These are phyloP conservation scores for Dactylellina cionopaga DNA, from an alignment of 2,329 filamentous ascomycete species.

Conservation along the genomic window DNA sequence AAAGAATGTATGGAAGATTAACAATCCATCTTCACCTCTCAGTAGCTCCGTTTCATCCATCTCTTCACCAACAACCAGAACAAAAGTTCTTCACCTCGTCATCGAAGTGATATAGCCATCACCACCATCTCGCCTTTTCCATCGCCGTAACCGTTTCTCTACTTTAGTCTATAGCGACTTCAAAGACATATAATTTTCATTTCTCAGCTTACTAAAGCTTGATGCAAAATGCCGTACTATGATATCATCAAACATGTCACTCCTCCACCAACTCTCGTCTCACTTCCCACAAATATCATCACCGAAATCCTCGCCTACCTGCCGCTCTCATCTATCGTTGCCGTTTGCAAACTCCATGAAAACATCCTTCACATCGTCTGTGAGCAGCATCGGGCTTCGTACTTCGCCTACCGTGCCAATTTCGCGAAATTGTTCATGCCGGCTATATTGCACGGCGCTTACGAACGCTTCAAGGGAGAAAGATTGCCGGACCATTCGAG, in stretches of 20 bases:
- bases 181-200: no score
- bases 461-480: constrained; percentile 19
- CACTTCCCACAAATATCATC: constrained; percentile 17
- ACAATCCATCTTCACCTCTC: no score
- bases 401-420: constrained; percentile 38
- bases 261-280: neutral
- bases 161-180: no score
- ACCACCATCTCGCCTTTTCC: no score
- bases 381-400: constrained; percentile 12
- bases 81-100: no score
- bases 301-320: constrained; percentile 24
- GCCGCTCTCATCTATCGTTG: constrained; percentile 17
- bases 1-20: no score
- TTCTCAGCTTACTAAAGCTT: no score
- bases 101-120: no score
- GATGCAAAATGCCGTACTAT: constrained; percentile 25
- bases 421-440: constrained; percentile 24
- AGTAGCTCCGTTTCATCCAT: no score
- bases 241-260: constrained; percentile 8
- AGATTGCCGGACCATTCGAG: constrained; percentile 15
- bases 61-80: neutral
- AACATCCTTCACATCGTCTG: constrained; percentile 14
- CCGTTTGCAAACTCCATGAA: constrained; percentile 6
- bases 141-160: no score
- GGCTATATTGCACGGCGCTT: constrained; percentile 15